Evolutionary conservation across 257 asterid genomes (phyloP), one percentile per base, ranked within the genome.

Genomic region (Solanum chmielewskii): DNA sequence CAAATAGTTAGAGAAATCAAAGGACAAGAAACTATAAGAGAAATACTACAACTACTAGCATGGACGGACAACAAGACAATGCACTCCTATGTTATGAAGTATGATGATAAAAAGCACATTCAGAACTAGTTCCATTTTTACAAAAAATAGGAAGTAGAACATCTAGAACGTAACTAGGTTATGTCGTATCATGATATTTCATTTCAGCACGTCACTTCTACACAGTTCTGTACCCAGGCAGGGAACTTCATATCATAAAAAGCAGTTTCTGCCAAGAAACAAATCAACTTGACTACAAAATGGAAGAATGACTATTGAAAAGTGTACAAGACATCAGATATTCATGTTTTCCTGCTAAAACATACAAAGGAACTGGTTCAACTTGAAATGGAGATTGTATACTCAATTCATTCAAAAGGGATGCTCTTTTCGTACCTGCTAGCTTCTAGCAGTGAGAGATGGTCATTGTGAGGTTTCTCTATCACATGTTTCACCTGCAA

Each of bases 401-500:
- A 78, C 42, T 42, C 42, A 80, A 49, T 29, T 81, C 20, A 49
- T 20, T 49, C 31, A 18, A 18, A 49, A 81, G 1, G 31, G 69
- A 64, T 69, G 42, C 64, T 70, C 52, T 59, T 64, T 62, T 59
- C 70, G 12, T 90, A 97, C 99, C 99, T 96, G 98, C 99, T 96
- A 88, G 99, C 99, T 91, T 97, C 99, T 87, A 97, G 93, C 94
- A 97, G 91, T 6, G 99, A 96, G 86, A 97, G 99, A 91, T 96
- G 98, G 90, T 97, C 99, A 49, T 97, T 97, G 89, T 95, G 90
- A 88, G 99, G 99, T 93, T 96, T 97, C 92, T 97, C 99, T 88
- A 95, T 90, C 85, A 96, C 99, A 88, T 95, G 90, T 88, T 93
- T 87, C 56, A 97, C 99, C 99, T 97, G 95, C 70, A 89, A 90